Evolutionary conservation across 1,139 yeast species (phyloP).

Genomic region (Yamadazyma siamensis): DNA sequence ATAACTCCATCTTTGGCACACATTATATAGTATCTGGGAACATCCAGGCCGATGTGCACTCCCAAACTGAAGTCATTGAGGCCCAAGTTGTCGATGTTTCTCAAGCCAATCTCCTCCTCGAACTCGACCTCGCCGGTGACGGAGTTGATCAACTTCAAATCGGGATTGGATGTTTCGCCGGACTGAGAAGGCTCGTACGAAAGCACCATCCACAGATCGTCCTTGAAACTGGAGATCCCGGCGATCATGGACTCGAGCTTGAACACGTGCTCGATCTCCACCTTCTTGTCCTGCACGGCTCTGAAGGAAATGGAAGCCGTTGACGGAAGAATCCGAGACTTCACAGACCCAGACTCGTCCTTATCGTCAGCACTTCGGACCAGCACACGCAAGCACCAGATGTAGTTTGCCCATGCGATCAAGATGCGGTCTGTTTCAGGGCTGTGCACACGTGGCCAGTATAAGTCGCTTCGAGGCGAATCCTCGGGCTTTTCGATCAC

Average conservation of each 20-base stretch:
- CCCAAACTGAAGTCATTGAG: slow-evolving; percentile 76
- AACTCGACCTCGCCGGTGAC: slow-evolving; percentile 71
- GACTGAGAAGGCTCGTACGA: slow-evolving; percentile 48
- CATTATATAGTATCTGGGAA: slow-evolving; percentile 58
- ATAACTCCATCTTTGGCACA: slow-evolving; percentile 82
- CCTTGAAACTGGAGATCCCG: slow-evolving; percentile 74
- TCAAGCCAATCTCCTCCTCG: slow-evolving; percentile 76
- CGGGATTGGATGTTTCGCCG: slow-evolving; percentile 51
- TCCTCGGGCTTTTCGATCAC: slow-evolving; percentile 56
- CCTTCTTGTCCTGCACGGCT: slow-evolving; percentile 51
- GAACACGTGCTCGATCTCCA: slow-evolving; percentile 55
- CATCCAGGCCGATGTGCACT: slow-evolving; percentile 34
- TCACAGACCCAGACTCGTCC: slow-evolving; percentile 18
- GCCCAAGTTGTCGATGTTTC: slow-evolving; percentile 58
- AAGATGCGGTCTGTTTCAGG: slow-evolving; percentile 68
- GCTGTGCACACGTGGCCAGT: slow-evolving; percentile 74
- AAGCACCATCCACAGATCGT: slow-evolving; percentile 59
- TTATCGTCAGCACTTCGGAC: slow-evolving; percentile 17
- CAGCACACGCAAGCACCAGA: slow-evolving; percentile 68
- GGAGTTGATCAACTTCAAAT: slow-evolving; percentile 64
- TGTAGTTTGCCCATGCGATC: slow-evolving; percentile 79
- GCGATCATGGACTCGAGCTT: slow-evolving; percentile 63
- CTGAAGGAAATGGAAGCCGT: slow-evolving; percentile 64
- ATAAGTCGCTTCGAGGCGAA: slow-evolving; percentile 73
- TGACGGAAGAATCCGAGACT: slow-evolving; percentile 49